Evolutionary conservation across 768 basidiomycete genomes (phyloP).

Genomic region (Lentinus tigrinus): DNA sequence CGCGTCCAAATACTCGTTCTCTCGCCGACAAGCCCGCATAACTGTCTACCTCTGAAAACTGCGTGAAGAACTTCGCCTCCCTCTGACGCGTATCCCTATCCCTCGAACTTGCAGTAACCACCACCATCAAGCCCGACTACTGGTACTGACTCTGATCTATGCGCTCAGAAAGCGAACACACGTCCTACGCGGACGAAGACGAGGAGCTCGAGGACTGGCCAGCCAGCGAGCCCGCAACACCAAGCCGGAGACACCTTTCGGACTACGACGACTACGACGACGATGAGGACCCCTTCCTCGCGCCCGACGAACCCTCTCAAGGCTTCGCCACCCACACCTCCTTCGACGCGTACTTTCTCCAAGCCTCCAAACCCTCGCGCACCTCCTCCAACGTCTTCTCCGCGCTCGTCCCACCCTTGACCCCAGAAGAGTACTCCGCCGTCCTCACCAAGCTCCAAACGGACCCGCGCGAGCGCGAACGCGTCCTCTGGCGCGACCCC

Average conservation of each 20-base stretch:
- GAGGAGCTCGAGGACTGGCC: conserved; percentile 17
- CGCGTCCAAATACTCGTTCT: too few species aligned
- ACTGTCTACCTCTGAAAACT: too few species aligned
- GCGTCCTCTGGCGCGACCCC: conserved; percentile 29
- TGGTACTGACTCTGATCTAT: neutral
- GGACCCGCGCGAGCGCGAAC: conserved; percentile 25
- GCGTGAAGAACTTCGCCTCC: too few species aligned
- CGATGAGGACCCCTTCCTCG: neutral
- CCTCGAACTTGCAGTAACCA: too few species aligned
- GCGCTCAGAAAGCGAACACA: conserved; percentile 6
- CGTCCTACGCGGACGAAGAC: conserved; percentile 13
- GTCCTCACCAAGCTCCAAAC: conserved; percentile 28
- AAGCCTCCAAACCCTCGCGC: conserved; percentile 56
- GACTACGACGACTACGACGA: conserved; percentile 23
- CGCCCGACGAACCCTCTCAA: conserved; percentile 8
- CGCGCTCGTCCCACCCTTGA: conserved; percentile 65
- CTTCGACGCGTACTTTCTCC: conserved; percentile 86
- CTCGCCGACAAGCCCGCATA: too few species aligned
- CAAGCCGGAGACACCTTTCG: conserved; percentile 8
- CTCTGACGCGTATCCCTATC: too few species aligned
- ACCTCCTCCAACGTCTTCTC: conserved; percentile 86
- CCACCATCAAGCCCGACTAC: neutral
- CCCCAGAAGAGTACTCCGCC: conserved; percentile 56
- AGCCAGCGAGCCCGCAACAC: conserved; percentile 9
- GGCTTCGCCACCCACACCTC: conserved; percentile 55